Base-by-base conservation (phyloP, 108 stramenopile species). In the Ochromonas danica region DNA sequence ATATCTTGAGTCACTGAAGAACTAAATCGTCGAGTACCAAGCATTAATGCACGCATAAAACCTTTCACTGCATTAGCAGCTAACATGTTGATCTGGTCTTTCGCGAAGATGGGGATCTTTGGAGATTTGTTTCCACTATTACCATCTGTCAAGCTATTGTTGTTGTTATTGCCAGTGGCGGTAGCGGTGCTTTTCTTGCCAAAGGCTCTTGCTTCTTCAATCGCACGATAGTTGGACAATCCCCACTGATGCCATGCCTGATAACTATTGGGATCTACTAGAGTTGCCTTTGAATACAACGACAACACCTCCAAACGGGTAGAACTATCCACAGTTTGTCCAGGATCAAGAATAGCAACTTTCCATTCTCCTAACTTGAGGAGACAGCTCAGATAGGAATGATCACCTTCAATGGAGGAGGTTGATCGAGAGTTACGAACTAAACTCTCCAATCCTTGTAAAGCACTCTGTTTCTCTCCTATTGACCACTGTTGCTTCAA, bases 161-260 rank as follows among this genome's bases (percentile, higher is more conserved):
- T n/a, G n/a, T n/a, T n/a, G n/a, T n/a, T n/a, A n/a, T n/a, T n/a
- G n/a, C n/a, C n/a, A n/a, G n/a, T n/a, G n/a, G n/a, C n/a, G n/a
- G n/a, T n/a, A n/a, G n/a, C n/a, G n/a, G n/a, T n/a, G n/a, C n/a
- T n/a, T n/a, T n/a, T n/a, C n/a, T n/a, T n/a, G 6, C 45, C 45
- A 51, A 6, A 14, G 6, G 14, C 45, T 51, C 45, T 83, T 39
- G 87, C 60, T 74, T 94, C 92, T 82, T 96, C 88, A 31, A 94
- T 94, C 62, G 94, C 87, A 39, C 94, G 92, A 81, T 96, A 98
- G 88, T 98, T 98, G 42, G 96, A 83, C 61, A 98, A 83, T 0
- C 96, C 97, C 98, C 98, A 99, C 10, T 89, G 84, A 82, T 98
- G 98, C 93, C 95, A 98, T 42, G 97, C 95, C 80, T 90, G 92